Base-by-base conservation (phyloP, 2,329 filamentous ascomycete species). In the Rhinocladiella similis region DNA sequence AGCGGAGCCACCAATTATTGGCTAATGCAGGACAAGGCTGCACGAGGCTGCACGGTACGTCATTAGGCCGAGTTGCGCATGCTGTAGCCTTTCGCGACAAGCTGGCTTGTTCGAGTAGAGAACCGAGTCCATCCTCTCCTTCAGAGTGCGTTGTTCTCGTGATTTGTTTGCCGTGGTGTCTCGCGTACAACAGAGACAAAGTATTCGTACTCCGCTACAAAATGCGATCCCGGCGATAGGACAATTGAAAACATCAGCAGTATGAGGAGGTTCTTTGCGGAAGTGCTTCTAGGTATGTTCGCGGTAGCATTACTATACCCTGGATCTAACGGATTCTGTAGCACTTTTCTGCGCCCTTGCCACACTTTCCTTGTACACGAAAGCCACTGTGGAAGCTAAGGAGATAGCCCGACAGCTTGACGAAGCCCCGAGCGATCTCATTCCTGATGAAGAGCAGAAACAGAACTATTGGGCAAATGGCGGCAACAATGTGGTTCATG, bases 401-500 rank as follows among this genome's bases (percentile, higher is more conserved):
- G 43, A 42, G 16, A 39, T 29, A 12, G 6, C 53, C 14, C 25
- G 36, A 14, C 27, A 53, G 6, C 50, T 46, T 10, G 46, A 41
- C 5, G 47, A 47, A 27, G 16, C 54, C 5, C 46, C 50, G 38
- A 27, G 41, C 10, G 50, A 60, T 25, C 54, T 53, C 25, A 38
- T 50, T 16, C 57, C 52, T 9, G 39, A 50, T 27, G 53, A 63
- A 38, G 39, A 59, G 47, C 54, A 60, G 41, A 54, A 47, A 36
- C 38, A 60, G 20, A 57, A 56, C 39, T 63, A 61, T 49, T 55
- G 53, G 52, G 46, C 54, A 18, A 39, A 64, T 33, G 62, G 62
- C 25, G 62, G 62, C 25, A 61, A 64, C 42, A 59, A 64, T 33
- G 48, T 60, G 27, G 60, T 64, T 20, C 62, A 64, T 41, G 58